phyloP scores from a whole-genome alignment of 2,329 filamentous ascomycete genomes.

The Claviceps arundinis region DNA sequence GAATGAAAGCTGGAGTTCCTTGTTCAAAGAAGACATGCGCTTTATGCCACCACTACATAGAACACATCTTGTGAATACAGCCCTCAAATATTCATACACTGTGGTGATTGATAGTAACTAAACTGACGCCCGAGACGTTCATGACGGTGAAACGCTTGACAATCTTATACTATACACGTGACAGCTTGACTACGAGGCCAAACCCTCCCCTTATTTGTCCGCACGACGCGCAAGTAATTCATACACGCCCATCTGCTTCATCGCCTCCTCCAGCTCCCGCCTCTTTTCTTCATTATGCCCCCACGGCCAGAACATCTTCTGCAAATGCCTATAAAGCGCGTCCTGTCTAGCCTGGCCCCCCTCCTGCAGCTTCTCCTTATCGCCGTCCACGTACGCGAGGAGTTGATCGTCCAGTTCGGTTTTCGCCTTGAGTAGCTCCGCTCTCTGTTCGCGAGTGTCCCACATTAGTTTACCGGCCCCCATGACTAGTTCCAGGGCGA shows the following conservation, averaged over 20 bases:
- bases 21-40: too few relatives aligned
- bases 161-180: too few relatives aligned
- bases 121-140: too few relatives aligned
- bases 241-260: conserved; percentile 31
- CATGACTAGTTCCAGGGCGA: conserved; percentile 33
- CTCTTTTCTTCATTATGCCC: conserved; percentile 12
- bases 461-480: conserved; percentile 30
- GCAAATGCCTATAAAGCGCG: conserved; percentile 30
- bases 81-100: too few relatives aligned
- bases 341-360: conserved; percentile 17
- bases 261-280: conserved; percentile 16
- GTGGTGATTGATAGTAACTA: too few relatives aligned
- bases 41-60: too few relatives aligned
- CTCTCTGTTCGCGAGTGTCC: conserved; percentile 26
- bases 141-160: too few relatives aligned
- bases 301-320: conserved; percentile 23
- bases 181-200: too few relatives aligned
- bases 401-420: conserved; percentile 28
- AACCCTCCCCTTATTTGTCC: too few relatives aligned
- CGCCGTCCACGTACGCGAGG: conserved; percentile 14
- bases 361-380: conserved; percentile 22
- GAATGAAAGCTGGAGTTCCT: too few relatives aligned
- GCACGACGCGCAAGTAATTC: conserved; percentile 13
- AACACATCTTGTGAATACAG: too few relatives aligned
- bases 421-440: conserved; percentile 28